Evolutionary conservation across 192 early-diverging fungal genomes (phyloP), one percentile per base, ranked within the genome.

Genomic region (Diversispora epigaea): DNA sequence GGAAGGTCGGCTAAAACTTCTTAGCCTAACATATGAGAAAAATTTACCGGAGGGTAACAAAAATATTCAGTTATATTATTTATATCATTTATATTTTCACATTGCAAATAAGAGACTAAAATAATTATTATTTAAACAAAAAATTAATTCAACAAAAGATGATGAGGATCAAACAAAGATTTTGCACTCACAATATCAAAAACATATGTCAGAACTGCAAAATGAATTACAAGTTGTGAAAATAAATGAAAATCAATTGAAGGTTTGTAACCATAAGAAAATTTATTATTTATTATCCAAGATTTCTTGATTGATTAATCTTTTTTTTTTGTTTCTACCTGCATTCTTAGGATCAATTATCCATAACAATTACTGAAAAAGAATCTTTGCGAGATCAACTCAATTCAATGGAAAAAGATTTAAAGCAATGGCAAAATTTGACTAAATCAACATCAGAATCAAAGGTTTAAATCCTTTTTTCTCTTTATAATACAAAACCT

Each of bases 381-480:
- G 62, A 64, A n/a, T 64, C 62, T 6, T 40, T 41, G 17, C 4
- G n/a, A n/a, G 43, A 43, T 41, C 62, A 40, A 64, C 14, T 32
- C 4, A 17, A 11, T 15, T 64, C 62, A 43, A 41, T 41, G 2
- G 62, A 64, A 14, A 64, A 64, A 64, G 62, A 64, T 43, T 32
- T 64, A n/a, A 40, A 41, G 0, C 62, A 64, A 7, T 64, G 62
- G 62, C 62, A 64, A 64, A 40, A 43, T 64, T 17, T 64, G 7
- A 40, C 62, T 8, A 64, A 40, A 64, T 41, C 62, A 7, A 43
- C 62, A 17, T 2, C 40, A 43, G 62, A 64, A 40, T 17, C 17
- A n/a, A 64, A 64, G 62, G 62, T 64, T 17, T 4, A 5, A 39
- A 6, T 32, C 25, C 25, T 32, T 32, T 32, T 32, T 32, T 2